Evolutionary conservation across 176 grass and related monocot genomes (phyloP), one percentile per base, ranked within the genome.

Genomic region (Calamus simplicifolius): DNA sequence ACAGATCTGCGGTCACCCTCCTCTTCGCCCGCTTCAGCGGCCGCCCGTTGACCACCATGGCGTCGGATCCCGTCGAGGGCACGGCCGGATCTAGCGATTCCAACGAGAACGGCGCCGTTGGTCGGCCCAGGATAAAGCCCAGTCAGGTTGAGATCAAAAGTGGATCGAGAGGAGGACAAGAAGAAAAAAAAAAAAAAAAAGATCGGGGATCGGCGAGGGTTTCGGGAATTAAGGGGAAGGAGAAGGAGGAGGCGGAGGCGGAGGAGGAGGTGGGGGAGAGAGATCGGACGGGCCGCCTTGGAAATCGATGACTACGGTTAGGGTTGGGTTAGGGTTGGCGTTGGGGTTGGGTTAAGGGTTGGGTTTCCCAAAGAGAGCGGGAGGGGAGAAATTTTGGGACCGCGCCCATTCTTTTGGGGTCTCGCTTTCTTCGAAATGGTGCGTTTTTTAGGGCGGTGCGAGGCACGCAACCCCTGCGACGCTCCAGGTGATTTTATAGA

Each of bases 21-120:
- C 74, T 69, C 77, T 76, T 91, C 31, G 93, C 93, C 28, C 81
- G 82, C 81, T 92, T 98, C n/a, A 92, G 79, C 72, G 87, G 84
- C 66, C 84, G 75, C 65, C 79, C 84, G 81, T 98, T 98, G 28
- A 98, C 93, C 73, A 98, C 93, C 93, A 98, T 98, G 61, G 75
- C 72, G 29, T 1, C 68, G 56, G 18, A 16, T 27, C 27, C 4
- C 23, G 62, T 64, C 48, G 55, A 51, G 14, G 16, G 18, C 71
- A 57, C 76, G 62, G 75, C 67, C 77, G 70, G 86, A 81, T 88
- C 80, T 38, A 51, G 49, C 52, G 0, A 19, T 76, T 69, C 80
- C 73, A 73, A 69, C 69, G 65, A 43, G 51, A 28, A 28, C 59
- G 29, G 25, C 63, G 27, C n/a, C 83, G 75, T 68, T 62, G 68